Base-by-base conservation (phyloP, 768 basidiomycete species). In the Calvatia gigantea region DNA sequence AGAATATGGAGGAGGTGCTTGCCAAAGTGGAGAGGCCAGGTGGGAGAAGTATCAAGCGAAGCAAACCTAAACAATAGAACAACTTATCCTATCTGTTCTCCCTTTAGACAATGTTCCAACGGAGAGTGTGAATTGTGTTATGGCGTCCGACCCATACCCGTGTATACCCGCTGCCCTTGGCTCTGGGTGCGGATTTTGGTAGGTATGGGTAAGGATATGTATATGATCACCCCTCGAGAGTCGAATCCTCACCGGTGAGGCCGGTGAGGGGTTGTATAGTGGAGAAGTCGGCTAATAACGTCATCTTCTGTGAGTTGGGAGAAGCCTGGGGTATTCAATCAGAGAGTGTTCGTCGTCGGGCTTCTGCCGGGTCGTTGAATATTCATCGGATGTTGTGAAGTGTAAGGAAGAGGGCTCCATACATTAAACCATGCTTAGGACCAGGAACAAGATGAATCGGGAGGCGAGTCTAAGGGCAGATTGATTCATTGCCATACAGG, bases 41-140 rank as follows among this genome's bases (percentile, higher is more conserved):
- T 98, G 95, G 94, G 91, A 93, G 63, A 74, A 77, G 47, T 96
- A 96, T 64, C 73, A 79, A 54, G 82, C 82, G 15, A 74, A 72
- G 50, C 50, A 54, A 37, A 33, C 55, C 1, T 63, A 43, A 60
- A 21, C 39, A 12, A 41, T 28, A 7, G 3, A 45, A 28, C 17
- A 49, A 54, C 7, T 45, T 35, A 51, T 23, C 32, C 7, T 56
- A n/a, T n/a, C n/a, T n/a, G 31, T 43, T 33, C 28, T 48, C 5
- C 35, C 7, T 42, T 42, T 19, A 23, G n/a, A n/a, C 19, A 4
- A 12, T 42, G 7, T 19, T 42, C 41, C 11, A 17, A 17, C 8
- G 17, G 41, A 42, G 12, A 21, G 41, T 14, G 11, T 37, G 35
- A 37, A n/a, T n/a, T 37, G 12, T 37, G 35, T 14, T n/a, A n/a